Percentiles rank a stretch among this genome's conserved stretches.
These are phyloP conservation scores for Fusarium cyanostomum DNA, from an alignment of 2,329 filamentous ascomycete species.

Conservation along the genomic window DNA sequence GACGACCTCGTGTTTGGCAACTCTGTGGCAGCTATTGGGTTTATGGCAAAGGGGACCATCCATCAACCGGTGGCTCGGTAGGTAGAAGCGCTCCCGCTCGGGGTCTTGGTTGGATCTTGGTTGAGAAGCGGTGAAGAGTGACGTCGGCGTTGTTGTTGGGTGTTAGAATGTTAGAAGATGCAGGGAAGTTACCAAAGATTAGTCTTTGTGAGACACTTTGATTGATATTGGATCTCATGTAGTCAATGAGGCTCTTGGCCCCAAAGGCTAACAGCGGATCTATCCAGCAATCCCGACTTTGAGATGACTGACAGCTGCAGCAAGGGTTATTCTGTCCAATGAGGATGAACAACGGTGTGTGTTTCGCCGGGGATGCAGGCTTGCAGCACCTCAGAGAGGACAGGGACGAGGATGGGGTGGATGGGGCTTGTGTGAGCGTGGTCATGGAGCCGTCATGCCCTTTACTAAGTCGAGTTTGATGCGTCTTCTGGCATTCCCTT, in stretches of 20 bases:
- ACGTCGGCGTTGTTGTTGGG: constrained; percentile 1
- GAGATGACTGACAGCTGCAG: constrained; percentile 30
- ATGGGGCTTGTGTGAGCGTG: constrained; percentile 3
- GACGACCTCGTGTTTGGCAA: constrained; percentile 22
- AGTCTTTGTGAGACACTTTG: neutral
- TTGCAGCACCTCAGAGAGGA: constrained; percentile 11
- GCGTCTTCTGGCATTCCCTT: neutral
- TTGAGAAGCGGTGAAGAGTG: constrained; percentile 15
- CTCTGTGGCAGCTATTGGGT: constrained; percentile 15
- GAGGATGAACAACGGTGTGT: constrained; percentile 12
- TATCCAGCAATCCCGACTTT: constrained; percentile 32
- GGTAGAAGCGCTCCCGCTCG: constrained; percentile 14
- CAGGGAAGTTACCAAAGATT: neutral
- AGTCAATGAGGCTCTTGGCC: constrained; percentile 27
- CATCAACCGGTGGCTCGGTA: constrained; percentile 31
- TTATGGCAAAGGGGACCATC: constrained; percentile 26
- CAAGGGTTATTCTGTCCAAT: constrained; percentile 29
- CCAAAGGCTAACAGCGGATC: constrained; percentile 40
- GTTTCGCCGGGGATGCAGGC: constrained; percentile 11
- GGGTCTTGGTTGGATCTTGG: neutral
- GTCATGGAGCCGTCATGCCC: constrained; percentile 11
- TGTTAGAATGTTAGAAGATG: neutral
- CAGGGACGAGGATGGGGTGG: constrained; percentile 18
- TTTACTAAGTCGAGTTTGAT: neutral
- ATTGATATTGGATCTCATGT: constrained; percentile 4